Base-by-base conservation (phyloP, 140 eudicot species). In the Flaveria floridana region DNA sequence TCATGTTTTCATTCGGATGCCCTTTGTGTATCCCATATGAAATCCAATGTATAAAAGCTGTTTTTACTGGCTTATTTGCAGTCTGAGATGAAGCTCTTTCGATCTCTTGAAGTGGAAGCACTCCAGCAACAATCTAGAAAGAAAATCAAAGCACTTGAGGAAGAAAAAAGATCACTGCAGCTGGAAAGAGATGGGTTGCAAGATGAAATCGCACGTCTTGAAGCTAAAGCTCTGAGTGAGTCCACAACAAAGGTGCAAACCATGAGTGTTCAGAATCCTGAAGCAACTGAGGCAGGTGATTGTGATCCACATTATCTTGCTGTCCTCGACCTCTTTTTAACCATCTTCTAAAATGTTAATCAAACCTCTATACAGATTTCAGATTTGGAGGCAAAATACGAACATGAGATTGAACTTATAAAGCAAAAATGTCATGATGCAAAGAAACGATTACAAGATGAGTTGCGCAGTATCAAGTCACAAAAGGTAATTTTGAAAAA, bases 351-450 rank as follows among this genome's bases (percentile, higher is more conserved):
- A 78, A 56, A 25, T 52, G 64, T 56, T 63, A 4, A 21, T 11
- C 42, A 65, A 81, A 57, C 47, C 39, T 46, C 21, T 55, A 73
- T 34, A 34, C 76, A 92, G 96, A 87, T 89, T 84, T 78, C 82
- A 82, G 96, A 87, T 76, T 83, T 91, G 58, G 83, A 87, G 78
- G 83, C 82, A 87, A 89, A 91, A 76, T 89, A 91, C 56, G 96
- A 91, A 70, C 86, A 79, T 66, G 96, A 91, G 84, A 86, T 87
- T 76, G 91, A 87, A 51, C 86, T 89, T 78, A 44, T 91, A 51
- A 91, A 89, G 83, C 96, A 89, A 87, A 89, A 86, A 79, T 79
- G 84, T 83, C 91, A 91, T 44, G 96, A 91, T 67, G 96, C 90
- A 59, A 86, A 88, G 47, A 89, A 81, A 79, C 83, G 87, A 12